These are phyloP conservation scores for Rhododendron kiyosumense DNA, from an alignment of 148 eudicot genomes.

Conservation along the genomic window DNA sequence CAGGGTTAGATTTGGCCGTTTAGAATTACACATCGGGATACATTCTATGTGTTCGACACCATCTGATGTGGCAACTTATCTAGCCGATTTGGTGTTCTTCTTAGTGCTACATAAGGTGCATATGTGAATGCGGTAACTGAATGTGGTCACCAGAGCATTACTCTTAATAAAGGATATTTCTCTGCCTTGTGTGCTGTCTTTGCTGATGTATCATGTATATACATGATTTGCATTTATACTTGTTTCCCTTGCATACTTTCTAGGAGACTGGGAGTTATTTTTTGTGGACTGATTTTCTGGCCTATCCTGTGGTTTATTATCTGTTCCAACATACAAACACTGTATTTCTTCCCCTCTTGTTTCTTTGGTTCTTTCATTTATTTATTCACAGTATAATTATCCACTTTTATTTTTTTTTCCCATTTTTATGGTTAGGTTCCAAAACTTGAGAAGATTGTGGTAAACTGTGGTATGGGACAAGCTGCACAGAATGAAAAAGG, in stretches of 20 bases:
- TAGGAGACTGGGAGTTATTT: not conserved
- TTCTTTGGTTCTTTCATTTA: not conserved
- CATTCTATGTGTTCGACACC: not conserved
- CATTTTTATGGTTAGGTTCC: slow-evolving; percentile 62
- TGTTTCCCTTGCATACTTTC: not conserved
- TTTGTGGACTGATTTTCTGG: not conserved
- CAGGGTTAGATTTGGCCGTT: not conserved
- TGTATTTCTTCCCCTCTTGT: not conserved
- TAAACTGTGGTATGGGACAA: slow-evolving; percentile 94
- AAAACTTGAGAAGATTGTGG: slow-evolving; percentile 78
- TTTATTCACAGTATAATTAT: not conserved
- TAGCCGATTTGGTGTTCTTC: not conserved
- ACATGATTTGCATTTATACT: not conserved
- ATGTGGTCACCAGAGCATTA: not conserved
- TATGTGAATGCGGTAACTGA: not conserved
- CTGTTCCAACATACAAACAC: not conserved
- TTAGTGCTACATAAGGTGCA: not conserved
- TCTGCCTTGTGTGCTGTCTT: not conserved
- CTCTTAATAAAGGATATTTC: not conserved
- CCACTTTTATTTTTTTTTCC: not conserved
- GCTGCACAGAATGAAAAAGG: slow-evolving; percentile 97
- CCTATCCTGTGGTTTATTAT: not conserved
- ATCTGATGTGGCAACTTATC: not conserved
- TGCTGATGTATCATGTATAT: not conserved
- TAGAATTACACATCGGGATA: not conserved